Conservation (phyloP, 331 rosid genomes). For the Saraca asoca region DNA sequence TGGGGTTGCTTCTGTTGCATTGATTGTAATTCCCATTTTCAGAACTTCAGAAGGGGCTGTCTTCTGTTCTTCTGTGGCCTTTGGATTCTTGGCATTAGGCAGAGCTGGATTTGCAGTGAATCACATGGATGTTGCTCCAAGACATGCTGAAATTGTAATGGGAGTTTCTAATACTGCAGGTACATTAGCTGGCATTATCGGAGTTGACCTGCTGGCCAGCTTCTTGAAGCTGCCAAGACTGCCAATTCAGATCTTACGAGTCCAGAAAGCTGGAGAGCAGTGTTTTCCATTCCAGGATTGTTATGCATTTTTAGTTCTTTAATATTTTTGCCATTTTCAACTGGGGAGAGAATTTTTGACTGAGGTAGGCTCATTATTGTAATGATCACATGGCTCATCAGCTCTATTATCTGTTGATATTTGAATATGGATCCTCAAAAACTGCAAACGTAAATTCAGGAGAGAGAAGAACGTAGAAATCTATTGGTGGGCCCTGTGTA, state of each 20-base stretch:
- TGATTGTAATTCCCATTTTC: conserved; percentile 74
- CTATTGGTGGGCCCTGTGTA: too few relatives aligned
- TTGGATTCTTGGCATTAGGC: conserved; percentile 95
- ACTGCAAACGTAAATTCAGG: too few relatives aligned
- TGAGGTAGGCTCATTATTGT: conserved; percentile 47
- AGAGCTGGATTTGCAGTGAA: conserved; percentile 98
- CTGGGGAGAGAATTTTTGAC: conserved; percentile 92
- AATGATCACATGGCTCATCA: conserved; percentile 19
- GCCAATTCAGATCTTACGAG: conserved; percentile 74
- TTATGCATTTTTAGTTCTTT: conserved; percentile 80
- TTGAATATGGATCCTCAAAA: too few relatives aligned
- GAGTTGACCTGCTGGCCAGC: conserved; percentile 82
- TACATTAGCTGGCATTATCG: conserved; percentile 86
- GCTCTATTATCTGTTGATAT: conserved; percentile 27
- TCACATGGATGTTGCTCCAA: conserved; percentile 96
- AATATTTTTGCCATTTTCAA: conserved; percentile 73
- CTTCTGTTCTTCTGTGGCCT: conserved; percentile 90
- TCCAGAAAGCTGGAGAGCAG: conserved; percentile 85
- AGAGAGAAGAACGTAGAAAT: too few relatives aligned
- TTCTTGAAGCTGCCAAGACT: conserved; percentile 82
- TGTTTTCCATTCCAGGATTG: conserved; percentile 81
- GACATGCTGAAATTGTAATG: conserved; percentile 97
- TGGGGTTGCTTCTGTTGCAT: conserved; percentile 76
- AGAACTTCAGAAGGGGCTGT: conserved; percentile 90
- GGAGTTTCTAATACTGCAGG: conserved; percentile 98